Percentiles rank a stretch among this genome's conserved stretches.
Conservation (phyloP, 129 eudicot genomes). For the Helianthus tuberosus region DNA sequence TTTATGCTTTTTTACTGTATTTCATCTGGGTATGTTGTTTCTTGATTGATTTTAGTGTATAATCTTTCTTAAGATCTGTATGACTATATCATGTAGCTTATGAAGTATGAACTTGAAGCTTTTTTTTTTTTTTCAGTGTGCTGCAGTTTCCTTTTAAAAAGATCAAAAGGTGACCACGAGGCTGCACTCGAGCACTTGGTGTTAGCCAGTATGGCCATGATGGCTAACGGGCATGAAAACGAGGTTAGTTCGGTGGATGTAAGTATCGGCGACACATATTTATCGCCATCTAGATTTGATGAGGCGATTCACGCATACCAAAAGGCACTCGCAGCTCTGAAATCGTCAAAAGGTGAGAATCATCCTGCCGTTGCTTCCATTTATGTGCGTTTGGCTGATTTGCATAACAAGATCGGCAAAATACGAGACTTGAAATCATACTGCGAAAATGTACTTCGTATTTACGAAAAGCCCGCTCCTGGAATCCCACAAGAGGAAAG, state of each 20-base stretch:
- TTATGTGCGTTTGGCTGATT: conserved; percentile 77
- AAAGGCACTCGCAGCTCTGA: conserved; percentile 69
- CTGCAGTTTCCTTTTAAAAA: conserved; percentile 34
- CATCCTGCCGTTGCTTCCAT: conserved; percentile 80
- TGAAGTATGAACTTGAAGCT: conserved; percentile 23
- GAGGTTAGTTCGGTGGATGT: conserved; percentile 82
- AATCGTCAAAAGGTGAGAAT: conserved; percentile 70
- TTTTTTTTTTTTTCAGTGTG: conserved; percentile 23
- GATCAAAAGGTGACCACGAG: conserved; percentile 68
- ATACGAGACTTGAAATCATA: conserved; percentile 69
- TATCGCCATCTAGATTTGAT: conserved; percentile 61
- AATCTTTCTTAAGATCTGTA: conserved; percentile 2
- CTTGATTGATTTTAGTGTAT: conserved; percentile 24
- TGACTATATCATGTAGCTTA: conserved; percentile 9
- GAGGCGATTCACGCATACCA: conserved; percentile 89
- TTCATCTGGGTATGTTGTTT: conserved; percentile 26
- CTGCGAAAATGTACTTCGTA: conserved; percentile 78
- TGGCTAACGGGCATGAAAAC: conserved; percentile 74
- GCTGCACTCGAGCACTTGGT: conserved; percentile 86
- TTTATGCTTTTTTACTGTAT: conserved; percentile 5
- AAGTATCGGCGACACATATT: conserved; percentile 84
- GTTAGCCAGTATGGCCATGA: conserved; percentile 92
- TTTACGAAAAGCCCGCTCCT: conserved; percentile 64
- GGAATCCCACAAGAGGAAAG: conserved; percentile 84
- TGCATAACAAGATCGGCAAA: conserved; percentile 75